A percentile compares a stretch with the other conserved stretches of the same genome.
phyloP scores from a whole-genome alignment of 1,284 basidiomycete genomes.

The Cutaneotrichosporon sp. region DNA sequence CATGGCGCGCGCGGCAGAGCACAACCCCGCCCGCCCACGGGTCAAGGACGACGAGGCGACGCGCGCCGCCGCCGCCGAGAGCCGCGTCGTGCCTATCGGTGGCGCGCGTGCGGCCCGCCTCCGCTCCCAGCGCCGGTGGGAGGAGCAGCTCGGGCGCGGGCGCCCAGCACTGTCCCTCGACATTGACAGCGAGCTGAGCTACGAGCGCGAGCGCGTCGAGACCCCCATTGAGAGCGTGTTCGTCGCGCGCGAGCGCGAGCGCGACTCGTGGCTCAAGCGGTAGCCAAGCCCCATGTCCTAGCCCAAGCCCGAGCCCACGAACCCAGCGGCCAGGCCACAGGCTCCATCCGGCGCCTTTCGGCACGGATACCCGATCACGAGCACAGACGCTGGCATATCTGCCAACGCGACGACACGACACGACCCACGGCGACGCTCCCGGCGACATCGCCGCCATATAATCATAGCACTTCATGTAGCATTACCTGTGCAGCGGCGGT shows the following conservation, averaged over 20 bases:
- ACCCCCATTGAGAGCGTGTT: slow-evolving; percentile 1
- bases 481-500: background rate
- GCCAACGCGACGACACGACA: background rate
- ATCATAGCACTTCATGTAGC: background rate
- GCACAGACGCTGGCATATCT: background rate
- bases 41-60: background rate
- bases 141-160: background rate
- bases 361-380: background rate
- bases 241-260: background rate
- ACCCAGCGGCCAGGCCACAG: background rate
- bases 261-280: background rate
- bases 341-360: background rate
- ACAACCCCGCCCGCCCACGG: background rate
- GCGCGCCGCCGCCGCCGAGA: background rate
- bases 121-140: background rate
- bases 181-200: background rate
- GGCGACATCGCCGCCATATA: no score
- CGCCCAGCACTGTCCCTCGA: background rate
- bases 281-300: background rate
- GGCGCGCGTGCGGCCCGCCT: background rate
- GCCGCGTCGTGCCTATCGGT: background rate
- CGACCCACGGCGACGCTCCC: background rate
- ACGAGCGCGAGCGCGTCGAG: background rate
- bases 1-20: background rate
- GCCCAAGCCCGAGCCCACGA: no score